phyloP scores from a whole-genome alignment of 2,329 filamentous ascomycete genomes.

The Biscogniauxia sp. region DNA sequence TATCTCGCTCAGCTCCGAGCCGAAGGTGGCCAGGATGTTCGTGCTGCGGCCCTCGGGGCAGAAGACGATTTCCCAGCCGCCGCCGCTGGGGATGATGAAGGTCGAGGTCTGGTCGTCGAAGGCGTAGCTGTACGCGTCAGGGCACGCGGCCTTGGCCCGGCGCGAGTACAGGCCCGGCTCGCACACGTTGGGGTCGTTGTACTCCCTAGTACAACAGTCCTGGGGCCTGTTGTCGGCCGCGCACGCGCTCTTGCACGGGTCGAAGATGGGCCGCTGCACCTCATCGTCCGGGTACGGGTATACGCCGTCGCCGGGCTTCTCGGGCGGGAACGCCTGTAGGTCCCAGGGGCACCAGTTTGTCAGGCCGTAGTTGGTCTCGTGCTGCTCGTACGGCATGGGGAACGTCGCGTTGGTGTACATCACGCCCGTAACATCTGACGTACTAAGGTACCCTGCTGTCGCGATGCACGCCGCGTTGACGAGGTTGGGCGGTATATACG shows the following conservation, averaged over 20 bases:
- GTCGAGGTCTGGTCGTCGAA: slow-evolving; percentile 59
- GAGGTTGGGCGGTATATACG: slow-evolving; percentile 70
- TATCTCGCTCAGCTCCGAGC: slow-evolving; percentile 47
- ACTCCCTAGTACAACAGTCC: slow-evolving; percentile 75
- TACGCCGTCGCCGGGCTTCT: slow-evolving; percentile 69
- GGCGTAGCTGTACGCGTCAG: slow-evolving; percentile 80
- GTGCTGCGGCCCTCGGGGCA: slow-evolving; percentile 65
- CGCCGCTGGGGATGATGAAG: slow-evolving; percentile 63
- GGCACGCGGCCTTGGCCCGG: slow-evolving; percentile 71
- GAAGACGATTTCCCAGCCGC: slow-evolving; percentile 76
- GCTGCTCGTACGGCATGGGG: slow-evolving; percentile 65
- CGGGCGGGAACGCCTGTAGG: slow-evolving; percentile 65
- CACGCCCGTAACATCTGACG: slow-evolving; percentile 50
- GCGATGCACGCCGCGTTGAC: slow-evolving; percentile 77
- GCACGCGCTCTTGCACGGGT: slow-evolving; percentile 76
- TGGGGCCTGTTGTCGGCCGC: slow-evolving; percentile 62
- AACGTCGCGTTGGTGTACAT: slow-evolving; percentile 64
- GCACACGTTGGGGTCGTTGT: slow-evolving; percentile 62
- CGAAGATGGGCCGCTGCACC: slow-evolving; percentile 67
- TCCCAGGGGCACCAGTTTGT: slow-evolving; percentile 78
- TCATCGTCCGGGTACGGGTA: slow-evolving; percentile 79
- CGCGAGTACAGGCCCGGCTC: slow-evolving; percentile 66
- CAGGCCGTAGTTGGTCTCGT: slow-evolving; percentile 55
- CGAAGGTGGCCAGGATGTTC: slow-evolving; percentile 54
- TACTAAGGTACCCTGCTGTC: slow-evolving; percentile 60